A percentile compares a stretch with the other conserved stretches of the same genome.
Conservation (phyloP, 2,329 filamentous ascomycete species). For the Teratosphaeria epicoccoides region DNA sequence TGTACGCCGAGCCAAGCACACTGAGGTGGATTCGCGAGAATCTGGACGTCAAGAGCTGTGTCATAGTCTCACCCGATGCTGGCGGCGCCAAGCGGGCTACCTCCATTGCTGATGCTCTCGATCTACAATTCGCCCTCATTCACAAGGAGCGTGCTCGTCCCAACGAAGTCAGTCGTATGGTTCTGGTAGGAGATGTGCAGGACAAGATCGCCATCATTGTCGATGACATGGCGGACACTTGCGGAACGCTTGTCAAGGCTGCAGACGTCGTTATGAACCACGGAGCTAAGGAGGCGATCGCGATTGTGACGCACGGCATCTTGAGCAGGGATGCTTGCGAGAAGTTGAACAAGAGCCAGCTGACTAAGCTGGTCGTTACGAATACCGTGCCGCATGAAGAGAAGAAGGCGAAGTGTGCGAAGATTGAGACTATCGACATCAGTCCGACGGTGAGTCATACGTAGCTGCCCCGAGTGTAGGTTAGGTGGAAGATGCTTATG, state of each 20-base stretch:
- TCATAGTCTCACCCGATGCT: conserved; percentile 91
- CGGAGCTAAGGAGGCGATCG: conserved; percentile 77
- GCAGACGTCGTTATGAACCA: conserved; percentile 80
- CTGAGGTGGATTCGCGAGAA: conserved; percentile 87
- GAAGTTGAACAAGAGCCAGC: conserved; percentile 65
- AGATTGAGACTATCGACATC: conserved; percentile 85
- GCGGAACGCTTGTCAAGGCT: conserved; percentile 78
- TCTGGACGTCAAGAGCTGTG: conserved; percentile 67
- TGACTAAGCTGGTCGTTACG: conserved; percentile 75
- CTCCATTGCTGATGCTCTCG: conserved; percentile 82
- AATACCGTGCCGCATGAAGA: conserved; percentile 77
- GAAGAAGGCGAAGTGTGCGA: conserved; percentile 66
- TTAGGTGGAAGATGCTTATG: conserved; percentile 5
- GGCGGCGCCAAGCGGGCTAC: conserved; percentile 93
- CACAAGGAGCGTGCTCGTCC: conserved; percentile 91
- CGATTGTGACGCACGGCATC: conserved; percentile 92
- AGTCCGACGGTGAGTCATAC: conserved; percentile 55
- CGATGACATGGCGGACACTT: conserved; percentile 96
- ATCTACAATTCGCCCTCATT: conserved; percentile 84
- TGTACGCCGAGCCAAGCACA: conserved; percentile 89
- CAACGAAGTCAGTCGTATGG: conserved; percentile 87
- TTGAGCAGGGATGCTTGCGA: conserved; percentile 81
- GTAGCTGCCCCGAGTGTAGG: background rate
- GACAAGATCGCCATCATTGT: conserved; percentile 92
- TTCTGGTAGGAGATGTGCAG: conserved; percentile 86